Evolutionary conservation across 495 filamentous ascomycete species (phyloP), one percentile per base, ranked within the genome.

Genomic region (Xylaria bambusicola): DNA sequence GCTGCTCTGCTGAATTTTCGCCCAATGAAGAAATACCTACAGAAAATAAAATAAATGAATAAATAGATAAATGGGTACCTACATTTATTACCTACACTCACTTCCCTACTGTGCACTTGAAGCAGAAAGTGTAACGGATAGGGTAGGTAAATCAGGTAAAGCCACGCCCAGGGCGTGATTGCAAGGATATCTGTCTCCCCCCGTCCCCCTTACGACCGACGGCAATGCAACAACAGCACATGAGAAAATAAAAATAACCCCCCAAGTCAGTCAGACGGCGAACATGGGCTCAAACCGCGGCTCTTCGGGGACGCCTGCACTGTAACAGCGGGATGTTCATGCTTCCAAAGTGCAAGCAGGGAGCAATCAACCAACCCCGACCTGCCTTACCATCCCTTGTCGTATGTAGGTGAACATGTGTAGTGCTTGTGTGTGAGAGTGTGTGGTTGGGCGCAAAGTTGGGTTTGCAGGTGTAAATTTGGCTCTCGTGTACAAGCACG

Each of bases 211-310:
- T 18, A 27, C 15, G 35, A 20, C 23, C 23, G 51, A 41, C 18
- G 13, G 17, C 15, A 21, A 42, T 31, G 52, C 38, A 44, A 54
- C 38, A 44, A 54, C 21, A 41, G 20, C 23, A 20, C 35, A 20
- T 20, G 35, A 35, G 41, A 8, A n/a, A 35, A 15, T 56, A 50
- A 15, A 58, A 33, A 41, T 41, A 49, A 57, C 35, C 31, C 26
- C 35, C 31, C 26, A 27, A 58, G 1, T 21, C 36, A 36, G 35
- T 17, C 36, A 27, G 33, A 29, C 55, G 36, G 5, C 13, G 15
- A 50, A 5, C 21, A 51, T 24, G 21, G 23, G 23, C 12, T n/a
- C 38, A 21, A 51, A 36, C 56, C 21, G 48, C 47, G 47, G 46
- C 21, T 51, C 27, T 44, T 51, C 20, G 47, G 56, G 26, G 35